Conservation (phyloP, 495 filamentous ascomycete genomes). For the Penicillium soppii region DNA sequence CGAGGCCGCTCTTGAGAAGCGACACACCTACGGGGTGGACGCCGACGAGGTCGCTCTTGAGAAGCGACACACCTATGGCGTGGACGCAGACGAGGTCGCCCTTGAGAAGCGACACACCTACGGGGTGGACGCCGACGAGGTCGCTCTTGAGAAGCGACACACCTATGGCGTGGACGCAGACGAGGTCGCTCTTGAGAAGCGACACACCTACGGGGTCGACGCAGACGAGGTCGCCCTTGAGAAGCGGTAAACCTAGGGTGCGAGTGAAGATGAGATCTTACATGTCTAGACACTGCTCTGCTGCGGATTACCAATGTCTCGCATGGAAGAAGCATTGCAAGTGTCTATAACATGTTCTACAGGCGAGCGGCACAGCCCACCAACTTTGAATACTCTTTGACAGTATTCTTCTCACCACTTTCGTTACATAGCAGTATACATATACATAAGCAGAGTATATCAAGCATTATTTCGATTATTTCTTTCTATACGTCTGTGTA, state of each 20-base stretch:
- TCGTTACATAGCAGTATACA: not conserved
- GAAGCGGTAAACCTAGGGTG: not conserved
- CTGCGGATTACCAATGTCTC: not conserved
- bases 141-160: not conserved
- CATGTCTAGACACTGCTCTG: not conserved
- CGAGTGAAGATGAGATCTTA: not conserved
- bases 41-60: no score
- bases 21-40: no score
- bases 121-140: not conserved
- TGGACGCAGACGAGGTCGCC: not conserved
- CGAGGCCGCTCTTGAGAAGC: no score
- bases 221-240: not conserved
- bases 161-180: not conserved
- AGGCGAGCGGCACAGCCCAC: not conserved
- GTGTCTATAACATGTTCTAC: not conserved
- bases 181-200: not conserved
- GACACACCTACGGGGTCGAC: not conserved
- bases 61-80: not conserved
- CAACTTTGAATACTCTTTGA: not conserved
- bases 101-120: not conserved
- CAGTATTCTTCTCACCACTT: not conserved
- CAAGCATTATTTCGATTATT: no score
- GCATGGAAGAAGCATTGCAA: not conserved
- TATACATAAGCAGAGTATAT: no score
- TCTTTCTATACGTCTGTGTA: no score